phyloP scores from a whole-genome alignment of 2,329 filamentous ascomycete species.

The Penicillium sp. region DNA sequence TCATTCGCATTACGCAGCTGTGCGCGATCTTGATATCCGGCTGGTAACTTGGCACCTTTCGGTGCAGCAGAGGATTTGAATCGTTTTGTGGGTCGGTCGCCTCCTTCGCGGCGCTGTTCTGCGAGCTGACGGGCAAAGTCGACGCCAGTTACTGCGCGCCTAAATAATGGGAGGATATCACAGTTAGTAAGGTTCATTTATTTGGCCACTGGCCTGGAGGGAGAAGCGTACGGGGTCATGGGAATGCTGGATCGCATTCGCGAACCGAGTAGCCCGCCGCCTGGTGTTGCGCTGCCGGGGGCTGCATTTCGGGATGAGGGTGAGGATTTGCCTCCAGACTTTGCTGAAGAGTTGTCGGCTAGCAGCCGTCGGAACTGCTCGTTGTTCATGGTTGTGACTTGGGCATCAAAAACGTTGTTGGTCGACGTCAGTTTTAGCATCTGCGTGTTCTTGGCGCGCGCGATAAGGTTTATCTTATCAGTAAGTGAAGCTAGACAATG shows the following conservation, averaged over 20 bases:
- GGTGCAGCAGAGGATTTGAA: slow-evolving; percentile 74
- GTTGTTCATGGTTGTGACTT: slow-evolving; percentile 73
- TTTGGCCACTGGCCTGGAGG: neutral
- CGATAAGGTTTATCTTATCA: slow-evolving; percentile 11
- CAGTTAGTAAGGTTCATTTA: neutral
- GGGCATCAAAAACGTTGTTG: slow-evolving; percentile 1
- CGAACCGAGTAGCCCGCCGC: slow-evolving; percentile 65
- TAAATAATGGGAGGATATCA: slow-evolving; percentile 32
- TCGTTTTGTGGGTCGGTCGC: slow-evolving; percentile 65
- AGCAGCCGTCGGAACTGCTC: slow-evolving; percentile 86
- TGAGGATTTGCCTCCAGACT: slow-evolving; percentile 11
- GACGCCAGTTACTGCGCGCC: slow-evolving; percentile 64
- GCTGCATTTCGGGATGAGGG: slow-evolving; percentile 24
- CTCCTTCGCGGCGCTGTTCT: slow-evolving; percentile 62
- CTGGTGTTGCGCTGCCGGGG: slow-evolving; percentile 49
- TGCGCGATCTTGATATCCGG: slow-evolving; percentile 82
- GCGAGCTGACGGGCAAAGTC: slow-evolving; percentile 85
- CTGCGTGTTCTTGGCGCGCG: slow-evolving; percentile 17
- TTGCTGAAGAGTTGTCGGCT: slow-evolving; percentile 50
- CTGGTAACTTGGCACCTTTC: slow-evolving; percentile 75
- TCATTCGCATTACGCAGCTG: slow-evolving; percentile 59
- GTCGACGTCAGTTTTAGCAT: slow-evolving; percentile 17
- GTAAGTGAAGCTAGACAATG: neutral
- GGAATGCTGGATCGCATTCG: slow-evolving; percentile 78
- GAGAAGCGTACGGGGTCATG: slow-evolving; percentile 80